Percentiles rank a stretch among this genome's conserved stretches.
phyloP scores from a whole-genome alignment of 305 asterid genomes.

The Fraxinus latifolia region DNA sequence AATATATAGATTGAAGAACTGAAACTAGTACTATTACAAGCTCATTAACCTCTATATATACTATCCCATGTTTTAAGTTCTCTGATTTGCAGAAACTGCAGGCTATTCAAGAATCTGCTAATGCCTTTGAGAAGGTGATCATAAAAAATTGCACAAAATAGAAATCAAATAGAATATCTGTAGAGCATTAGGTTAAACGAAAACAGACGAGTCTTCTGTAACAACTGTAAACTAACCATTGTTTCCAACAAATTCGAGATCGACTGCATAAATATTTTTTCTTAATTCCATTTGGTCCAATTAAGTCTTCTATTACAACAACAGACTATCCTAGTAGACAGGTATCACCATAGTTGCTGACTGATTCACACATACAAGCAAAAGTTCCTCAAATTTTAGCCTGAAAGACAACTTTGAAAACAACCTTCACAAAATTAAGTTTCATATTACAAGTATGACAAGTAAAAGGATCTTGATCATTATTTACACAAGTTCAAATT shows the following conservation, averaged over 20 bases:
- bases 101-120: neutral
- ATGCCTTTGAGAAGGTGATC: neutral
- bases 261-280: neutral
- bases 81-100: neutral
- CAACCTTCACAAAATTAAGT: constrained; percentile 25
- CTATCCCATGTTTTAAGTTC: neutral
- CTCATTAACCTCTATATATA: neutral
- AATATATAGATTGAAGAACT: neutral
- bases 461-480: constrained; percentile 17
- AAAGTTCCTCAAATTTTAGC: neutral
- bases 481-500: constrained; percentile 43
- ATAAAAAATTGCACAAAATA: neutral
- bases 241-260: neutral
- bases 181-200: neutral
- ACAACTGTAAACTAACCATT: neutral
- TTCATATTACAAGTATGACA: constrained; percentile 24
- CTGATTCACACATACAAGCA: neutral
- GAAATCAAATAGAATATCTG: neutral
- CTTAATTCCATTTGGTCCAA: neutral
- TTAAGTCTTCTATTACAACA: neutral
- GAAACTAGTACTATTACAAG: neutral
- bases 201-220: neutral
- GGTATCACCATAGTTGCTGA: neutral
- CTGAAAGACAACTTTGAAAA: constrained; percentile 10
- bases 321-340: neutral